These are phyloP conservation scores for Agaricus sinodeliciosus DNA, from an alignment of 768 basidiomycete genomes.

Conservation along the genomic window DNA sequence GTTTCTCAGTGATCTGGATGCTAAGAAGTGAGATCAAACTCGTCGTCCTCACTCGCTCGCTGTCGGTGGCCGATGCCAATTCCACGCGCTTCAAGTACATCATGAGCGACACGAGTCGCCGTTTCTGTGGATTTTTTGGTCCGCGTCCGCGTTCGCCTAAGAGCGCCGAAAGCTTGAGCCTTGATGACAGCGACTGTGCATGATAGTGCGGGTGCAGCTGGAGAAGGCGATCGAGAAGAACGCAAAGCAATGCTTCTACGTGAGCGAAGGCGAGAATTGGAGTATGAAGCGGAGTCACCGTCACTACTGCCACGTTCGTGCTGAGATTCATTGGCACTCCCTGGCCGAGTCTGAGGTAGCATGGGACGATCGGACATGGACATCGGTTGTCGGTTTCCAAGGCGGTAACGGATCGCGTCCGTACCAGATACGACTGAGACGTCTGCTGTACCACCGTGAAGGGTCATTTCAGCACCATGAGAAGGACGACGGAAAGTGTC, in stretches of 20 bases:
- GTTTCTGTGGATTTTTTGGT: slow-evolving; percentile 68
- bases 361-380: slow-evolving; percentile 41
- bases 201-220: slow-evolving; percentile 44
- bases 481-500: slow-evolving; percentile 51
- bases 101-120: slow-evolving; percentile 67
- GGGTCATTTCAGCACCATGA: slow-evolving; percentile 54
- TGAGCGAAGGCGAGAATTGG: slow-evolving; percentile 34
- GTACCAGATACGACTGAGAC: slow-evolving; percentile 45
- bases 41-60: slow-evolving; percentile 32
- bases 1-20: background rate
- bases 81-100: slow-evolving; percentile 77
- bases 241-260: slow-evolving; percentile 37
- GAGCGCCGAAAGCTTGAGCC: slow-evolving; percentile 82
- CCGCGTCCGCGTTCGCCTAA: slow-evolving; percentile 71
- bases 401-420: slow-evolving; percentile 57
- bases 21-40: slow-evolving; percentile 25
- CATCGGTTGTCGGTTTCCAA: slow-evolving; percentile 41
- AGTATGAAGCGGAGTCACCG: slow-evolving; percentile 35
- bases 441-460: slow-evolving; percentile 71
- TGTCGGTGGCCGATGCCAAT: slow-evolving; percentile 30
- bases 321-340: slow-evolving; percentile 44
- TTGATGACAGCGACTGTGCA: slow-evolving; percentile 88
- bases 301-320: slow-evolving; percentile 52
- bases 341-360: slow-evolving; percentile 40
- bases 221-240: slow-evolving; percentile 45